Evolutionary conservation across 495 filamentous ascomycete genomes (phyloP), one percentile per base, ranked within the genome.

Genomic region (Neurospora sp.): DNA sequence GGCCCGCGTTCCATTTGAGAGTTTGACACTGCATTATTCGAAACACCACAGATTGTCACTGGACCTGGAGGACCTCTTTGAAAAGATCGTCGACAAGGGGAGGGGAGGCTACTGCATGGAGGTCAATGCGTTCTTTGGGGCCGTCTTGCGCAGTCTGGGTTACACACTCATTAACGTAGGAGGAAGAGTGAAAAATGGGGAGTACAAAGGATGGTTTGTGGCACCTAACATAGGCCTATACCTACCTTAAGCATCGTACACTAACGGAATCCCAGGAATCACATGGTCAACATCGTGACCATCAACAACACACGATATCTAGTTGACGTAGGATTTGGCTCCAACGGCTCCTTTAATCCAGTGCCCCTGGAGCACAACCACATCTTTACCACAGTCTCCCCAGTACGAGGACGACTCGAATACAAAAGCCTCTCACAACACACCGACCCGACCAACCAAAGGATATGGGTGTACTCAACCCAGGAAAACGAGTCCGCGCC

Each of bases 51-150:
- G 79, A 0, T 82, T 91, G 9, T 84, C 85, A 0, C 82, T 94
- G 5, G 80, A 88, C 39, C 88, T 88, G 0, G 78, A 88, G 31
- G 80, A 83, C 41, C 79, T 95, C 8, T 95, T 87, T 77, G 70
- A 82, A 3, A 94, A 94, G 79, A 86, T 95, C 37, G 86, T 94
- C 31, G 81, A 75, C 39, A 70, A 62, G 14, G 74, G 74, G 41
- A 70, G 79, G 11, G 93, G 93, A 4, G 92, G 93, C 0, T 93
- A 94, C 76, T 95, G 92, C 82, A 91, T 95, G 86, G 93, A 95
- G 77, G 85, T 87, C 70, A 94, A 90, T 78, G 83, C 84, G 40
- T 87, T 94, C 70, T 93, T 94, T 62, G 86, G 87, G 46, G 85
- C 85, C 23, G 81, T 93, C 18, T 82, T 96, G 18, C 81, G 87